Conservation (phyloP, 2,329 filamentous ascomycete species). For the Talaromyces funiculosus region DNA sequence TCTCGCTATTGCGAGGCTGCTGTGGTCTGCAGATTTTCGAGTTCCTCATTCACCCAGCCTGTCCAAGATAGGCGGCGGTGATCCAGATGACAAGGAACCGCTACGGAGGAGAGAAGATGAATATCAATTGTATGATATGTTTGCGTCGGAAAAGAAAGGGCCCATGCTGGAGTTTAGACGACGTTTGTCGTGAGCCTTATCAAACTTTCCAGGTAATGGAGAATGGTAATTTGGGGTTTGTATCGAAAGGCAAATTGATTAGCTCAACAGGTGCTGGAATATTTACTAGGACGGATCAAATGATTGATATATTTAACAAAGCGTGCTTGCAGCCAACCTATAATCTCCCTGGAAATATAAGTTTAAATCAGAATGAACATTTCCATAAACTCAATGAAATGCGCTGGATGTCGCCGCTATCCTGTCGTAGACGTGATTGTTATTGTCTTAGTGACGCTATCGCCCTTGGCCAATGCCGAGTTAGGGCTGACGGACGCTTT, state of each 20-base stretch:
- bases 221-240: too few species aligned
- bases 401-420: background rate
- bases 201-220: background rate
- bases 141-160: slow-evolving; percentile 10
- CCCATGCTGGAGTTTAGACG: slow-evolving; percentile 9
- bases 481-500: background rate
- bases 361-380: background rate
- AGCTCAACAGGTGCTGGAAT: background rate
- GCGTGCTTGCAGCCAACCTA: background rate
- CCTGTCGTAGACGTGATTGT: background rate
- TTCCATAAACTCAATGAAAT: background rate
- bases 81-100: background rate
- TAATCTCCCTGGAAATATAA: background rate
- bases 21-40: slow-evolving; percentile 7
- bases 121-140: slow-evolving; percentile 11
- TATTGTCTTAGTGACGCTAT: too few species aligned
- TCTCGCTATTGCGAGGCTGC: background rate
- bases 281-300: background rate
- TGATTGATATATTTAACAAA: background rate
- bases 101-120: slow-evolving; percentile 5
- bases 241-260: background rate
- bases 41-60: background rate
- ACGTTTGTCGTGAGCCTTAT: background rate
- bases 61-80: background rate
- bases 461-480: background rate